phyloP scores from a whole-genome alignment of 2,329 filamentous ascomycete species.

The Fusarium anguioides region DNA sequence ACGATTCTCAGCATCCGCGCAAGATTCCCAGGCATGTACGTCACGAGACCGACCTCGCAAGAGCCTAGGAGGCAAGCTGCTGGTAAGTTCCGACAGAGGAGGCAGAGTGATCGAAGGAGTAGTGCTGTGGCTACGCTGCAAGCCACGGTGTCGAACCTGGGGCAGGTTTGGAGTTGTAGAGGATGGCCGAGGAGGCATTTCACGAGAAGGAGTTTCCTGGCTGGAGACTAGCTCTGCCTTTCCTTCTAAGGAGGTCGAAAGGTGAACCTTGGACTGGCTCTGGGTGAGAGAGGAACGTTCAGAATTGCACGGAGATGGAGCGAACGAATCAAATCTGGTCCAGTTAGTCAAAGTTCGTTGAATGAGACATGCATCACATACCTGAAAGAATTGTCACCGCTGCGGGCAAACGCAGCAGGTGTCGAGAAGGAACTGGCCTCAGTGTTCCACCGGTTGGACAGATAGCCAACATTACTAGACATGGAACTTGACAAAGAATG shows the following conservation, averaged over 20 bases:
- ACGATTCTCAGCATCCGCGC: conserved; percentile 82
- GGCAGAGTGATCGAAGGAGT: conserved; percentile 68
- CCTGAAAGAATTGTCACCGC: conserved; percentile 59
- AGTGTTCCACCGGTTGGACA: conserved; percentile 67
- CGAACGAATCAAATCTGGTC: conserved; percentile 57
- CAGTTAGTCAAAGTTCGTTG: conserved; percentile 12
- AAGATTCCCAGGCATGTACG: conserved; percentile 90
- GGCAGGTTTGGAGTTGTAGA: conserved; percentile 60
- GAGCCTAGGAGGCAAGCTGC: conserved; percentile 65
- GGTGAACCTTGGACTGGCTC: conserved; percentile 67
- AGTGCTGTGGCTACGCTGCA: conserved; percentile 79
- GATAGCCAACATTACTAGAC: conserved; percentile 60
- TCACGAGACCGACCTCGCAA: conserved; percentile 83
- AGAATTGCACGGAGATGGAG: conserved; percentile 56
- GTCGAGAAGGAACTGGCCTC: conserved; percentile 62
- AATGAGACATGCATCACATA: conserved; percentile 46
- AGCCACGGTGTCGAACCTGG: conserved; percentile 61
- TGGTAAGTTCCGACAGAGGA: conserved; percentile 64
- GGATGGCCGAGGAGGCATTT: conserved; percentile 61
- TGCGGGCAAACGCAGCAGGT: conserved; percentile 55
- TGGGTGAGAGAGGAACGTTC: conserved; percentile 53
- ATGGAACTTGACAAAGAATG: conserved; percentile 54
- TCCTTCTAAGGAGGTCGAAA: conserved; percentile 88
- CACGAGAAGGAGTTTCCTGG: conserved; percentile 71
- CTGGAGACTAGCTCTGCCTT: conserved; percentile 86